Conservation (phyloP, 192 early-diverging fungal species). For the Coemansia sp. region DNA sequence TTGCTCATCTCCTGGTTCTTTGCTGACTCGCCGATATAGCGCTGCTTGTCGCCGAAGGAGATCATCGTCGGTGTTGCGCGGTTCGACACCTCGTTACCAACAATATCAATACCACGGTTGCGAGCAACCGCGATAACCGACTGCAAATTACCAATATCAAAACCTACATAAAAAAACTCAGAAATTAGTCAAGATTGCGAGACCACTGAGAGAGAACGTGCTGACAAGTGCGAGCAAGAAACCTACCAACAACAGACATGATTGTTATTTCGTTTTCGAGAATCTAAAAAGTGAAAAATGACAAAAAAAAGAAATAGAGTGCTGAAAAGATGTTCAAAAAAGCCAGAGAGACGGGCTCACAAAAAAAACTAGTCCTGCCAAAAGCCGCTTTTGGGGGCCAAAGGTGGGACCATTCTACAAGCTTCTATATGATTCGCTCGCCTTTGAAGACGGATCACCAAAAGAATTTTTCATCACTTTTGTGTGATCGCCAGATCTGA, state of each 20-base stretch:
- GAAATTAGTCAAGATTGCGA: neutral
- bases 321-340: neutral
- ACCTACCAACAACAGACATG: constrained; percentile 44
- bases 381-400: neutral
- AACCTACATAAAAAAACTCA: too few species aligned
- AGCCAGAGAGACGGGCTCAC: neutral
- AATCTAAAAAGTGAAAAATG: constrained; percentile 2
- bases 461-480: neutral
- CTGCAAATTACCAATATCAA: constrained; percentile 97
- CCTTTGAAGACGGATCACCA: neutral
- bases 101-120: constrained; percentile 98
- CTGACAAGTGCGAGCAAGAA: neutral
- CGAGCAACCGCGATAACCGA: constrained; percentile 96
- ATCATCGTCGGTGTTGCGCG: constrained; percentile 93
- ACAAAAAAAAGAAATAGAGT: neutral
- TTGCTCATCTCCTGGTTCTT: constrained; percentile 96
- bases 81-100: constrained; percentile 96
- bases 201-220: neutral
- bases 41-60: constrained; percentile 93
- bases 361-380: neutral
- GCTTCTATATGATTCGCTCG: neutral
- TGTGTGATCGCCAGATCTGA: neutral
- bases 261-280: constrained; percentile 7
- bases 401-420: neutral
- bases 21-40: constrained; percentile 93